Conservation (phyloP, 306 rosid species). For the Abrus pulchellus region DNA sequence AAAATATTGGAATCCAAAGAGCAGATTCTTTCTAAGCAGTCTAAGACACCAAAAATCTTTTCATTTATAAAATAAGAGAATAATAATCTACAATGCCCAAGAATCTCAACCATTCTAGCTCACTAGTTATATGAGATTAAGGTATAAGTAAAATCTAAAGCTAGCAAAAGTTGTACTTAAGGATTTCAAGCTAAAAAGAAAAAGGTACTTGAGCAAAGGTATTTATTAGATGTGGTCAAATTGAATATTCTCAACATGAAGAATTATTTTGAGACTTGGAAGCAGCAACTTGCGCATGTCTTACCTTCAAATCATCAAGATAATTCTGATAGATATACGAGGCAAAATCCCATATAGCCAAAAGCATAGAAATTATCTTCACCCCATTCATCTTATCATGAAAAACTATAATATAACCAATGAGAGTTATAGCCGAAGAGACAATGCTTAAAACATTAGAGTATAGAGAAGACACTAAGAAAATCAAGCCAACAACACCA, state of each 20-base stretch:
- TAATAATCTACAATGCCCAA: constrained; percentile 33
- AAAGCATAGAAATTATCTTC: constrained; percentile 84
- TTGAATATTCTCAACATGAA: constrained; percentile 46
- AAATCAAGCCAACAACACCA: constrained; percentile 91
- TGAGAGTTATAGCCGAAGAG: constrained; percentile 87
- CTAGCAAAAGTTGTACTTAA: neutral
- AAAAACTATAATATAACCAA: constrained; percentile 79
- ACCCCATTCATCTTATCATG: constrained; percentile 89
- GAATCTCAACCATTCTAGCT: constrained; percentile 29
- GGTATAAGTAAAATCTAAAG: constrained; percentile 13
- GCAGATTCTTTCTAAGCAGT: neutral
- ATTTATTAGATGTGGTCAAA: constrained; percentile 9
- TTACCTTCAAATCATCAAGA: constrained; percentile 69
- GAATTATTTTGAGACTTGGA: constrained; percentile 47
- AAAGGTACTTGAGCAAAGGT: neutral
- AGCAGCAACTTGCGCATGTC: constrained; percentile 44
- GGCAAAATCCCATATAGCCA: constrained; percentile 87
- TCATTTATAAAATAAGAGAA: constrained; percentile 1
- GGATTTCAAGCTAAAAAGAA: neutral
- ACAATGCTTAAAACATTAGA: constrained; percentile 91
- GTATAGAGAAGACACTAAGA: constrained; percentile 86
- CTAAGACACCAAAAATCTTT: constrained; percentile 9
- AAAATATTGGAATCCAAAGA: neutral
- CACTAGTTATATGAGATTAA: constrained; percentile 14
- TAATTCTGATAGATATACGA: constrained; percentile 86